Percentiles rank a stretch among this genome's conserved stretches.
Conservation (phyloP, 1,284 basidiomycete species). For the Moesziomyces antarcticus region DNA sequence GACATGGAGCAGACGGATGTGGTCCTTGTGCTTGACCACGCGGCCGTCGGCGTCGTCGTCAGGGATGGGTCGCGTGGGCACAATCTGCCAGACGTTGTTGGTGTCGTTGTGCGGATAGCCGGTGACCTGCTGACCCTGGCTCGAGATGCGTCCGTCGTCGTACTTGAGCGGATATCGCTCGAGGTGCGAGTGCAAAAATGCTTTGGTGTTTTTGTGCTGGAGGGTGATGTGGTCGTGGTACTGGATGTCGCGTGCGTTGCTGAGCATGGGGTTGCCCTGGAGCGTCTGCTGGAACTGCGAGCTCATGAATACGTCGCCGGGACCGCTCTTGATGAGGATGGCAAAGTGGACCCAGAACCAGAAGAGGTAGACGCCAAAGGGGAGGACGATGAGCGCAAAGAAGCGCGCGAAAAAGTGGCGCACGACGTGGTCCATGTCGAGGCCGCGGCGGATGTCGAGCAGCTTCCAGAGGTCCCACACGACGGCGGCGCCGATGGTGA, state of each 20-base stretch:
- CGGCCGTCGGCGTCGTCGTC: conserved; percentile 77
- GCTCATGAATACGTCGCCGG: conserved; percentile 97
- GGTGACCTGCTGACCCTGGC: conserved; percentile 98
- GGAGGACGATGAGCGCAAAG: conserved; percentile 86
- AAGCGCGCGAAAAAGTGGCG: conserved; percentile 89
- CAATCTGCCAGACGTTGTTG: conserved; percentile 95
- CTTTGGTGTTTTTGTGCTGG: conserved; percentile 90
- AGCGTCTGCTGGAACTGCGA: conserved; percentile 98
- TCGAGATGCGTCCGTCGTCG: conserved; percentile 94
- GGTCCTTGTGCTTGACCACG: conserved; percentile 86
- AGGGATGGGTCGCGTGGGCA: conserved; percentile 82
- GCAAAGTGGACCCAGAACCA: conserved; percentile 98
- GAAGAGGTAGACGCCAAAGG: conserved; percentile 88
- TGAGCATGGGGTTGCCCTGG: conserved; percentile 86
- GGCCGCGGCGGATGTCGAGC: conserved; percentile 84
- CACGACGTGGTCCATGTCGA: conserved; percentile 79
- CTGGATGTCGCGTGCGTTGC: conserved; percentile 89
- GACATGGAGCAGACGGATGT: conserved; percentile 88
- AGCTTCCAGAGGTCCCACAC: conserved; percentile 94
- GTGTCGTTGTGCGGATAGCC: conserved; percentile 91
- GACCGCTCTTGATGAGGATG: conserved; percentile 87
- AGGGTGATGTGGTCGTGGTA: conserved; percentile 90
- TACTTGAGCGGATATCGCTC: conserved; percentile 93
- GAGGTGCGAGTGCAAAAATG: conserved; percentile 90
- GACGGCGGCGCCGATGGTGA: conserved; percentile 89